Percentiles rank a stretch among this genome's conserved stretches.
These are phyloP conservation scores for Ceratocystis cubensis DNA, from an alignment of 2,329 filamentous ascomycete genomes.

Conservation along the genomic window DNA sequence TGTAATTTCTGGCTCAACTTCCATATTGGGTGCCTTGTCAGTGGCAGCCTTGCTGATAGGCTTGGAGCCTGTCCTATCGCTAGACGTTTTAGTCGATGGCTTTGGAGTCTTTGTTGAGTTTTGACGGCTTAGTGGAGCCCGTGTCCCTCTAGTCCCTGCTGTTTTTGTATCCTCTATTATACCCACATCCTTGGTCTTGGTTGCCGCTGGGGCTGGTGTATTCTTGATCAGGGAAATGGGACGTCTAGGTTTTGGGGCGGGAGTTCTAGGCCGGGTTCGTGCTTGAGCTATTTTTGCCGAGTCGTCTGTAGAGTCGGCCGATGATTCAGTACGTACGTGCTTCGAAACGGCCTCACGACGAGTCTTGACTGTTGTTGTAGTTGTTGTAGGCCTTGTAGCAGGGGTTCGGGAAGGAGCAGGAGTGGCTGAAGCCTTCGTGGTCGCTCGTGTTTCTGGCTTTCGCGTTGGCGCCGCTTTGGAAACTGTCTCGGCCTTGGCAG, in stretches of 20 bases:
- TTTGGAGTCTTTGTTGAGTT: slow-evolving; percentile 12
- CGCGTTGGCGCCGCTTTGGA: neutral
- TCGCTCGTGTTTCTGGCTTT: slow-evolving; percentile 7
- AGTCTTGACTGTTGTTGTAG: slow-evolving; percentile 15
- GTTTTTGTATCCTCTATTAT: neutral
- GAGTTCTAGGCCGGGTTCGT: slow-evolving; percentile 18
- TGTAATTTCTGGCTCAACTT: neutral
- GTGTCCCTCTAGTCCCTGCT: neutral
- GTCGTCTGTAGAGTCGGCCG: slow-evolving; percentile 10
- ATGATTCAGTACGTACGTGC: neutral
- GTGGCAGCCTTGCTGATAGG: neutral
- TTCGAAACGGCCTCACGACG: slow-evolving; percentile 11
- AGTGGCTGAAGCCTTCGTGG: neutral
- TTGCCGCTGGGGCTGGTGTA: slow-evolving; percentile 8
- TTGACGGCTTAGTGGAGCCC: slow-evolving; percentile 10
- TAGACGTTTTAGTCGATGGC: neutral
- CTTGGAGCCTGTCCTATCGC: slow-evolving; percentile 6
- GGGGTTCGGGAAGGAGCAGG: neutral
- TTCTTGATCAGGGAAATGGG: slow-evolving; percentile 20
- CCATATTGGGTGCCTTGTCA: neutral
- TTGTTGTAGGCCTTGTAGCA: slow-evolving; percentile 6
- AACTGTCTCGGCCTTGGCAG: neutral
- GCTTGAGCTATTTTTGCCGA: slow-evolving; percentile 8
- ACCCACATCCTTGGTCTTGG: neutral
- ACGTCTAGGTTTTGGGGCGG: slow-evolving; percentile 13